Conservation (phyloP, 116 monocot species). For the Papilionanthe hybrid region DNA sequence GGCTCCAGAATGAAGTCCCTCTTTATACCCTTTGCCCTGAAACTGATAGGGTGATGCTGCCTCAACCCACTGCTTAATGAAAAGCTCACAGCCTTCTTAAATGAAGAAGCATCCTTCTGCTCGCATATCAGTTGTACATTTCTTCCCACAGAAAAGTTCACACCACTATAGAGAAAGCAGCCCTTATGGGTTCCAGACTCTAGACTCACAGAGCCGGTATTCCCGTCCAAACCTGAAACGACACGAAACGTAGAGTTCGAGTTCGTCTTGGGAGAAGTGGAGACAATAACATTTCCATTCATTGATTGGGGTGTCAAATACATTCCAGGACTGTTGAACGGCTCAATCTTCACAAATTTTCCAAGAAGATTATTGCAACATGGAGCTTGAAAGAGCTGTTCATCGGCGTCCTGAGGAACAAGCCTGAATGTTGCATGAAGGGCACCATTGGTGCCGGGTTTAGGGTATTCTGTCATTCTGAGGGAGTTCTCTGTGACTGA, state of each 20-base stretch:
- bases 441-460: conserved; percentile 49
- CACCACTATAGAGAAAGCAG: conserved; percentile 46
- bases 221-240: conserved; percentile 50
- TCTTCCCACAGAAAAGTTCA: conserved; percentile 8
- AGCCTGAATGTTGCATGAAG: conserved; percentile 77
- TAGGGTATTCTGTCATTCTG: conserved; percentile 42
- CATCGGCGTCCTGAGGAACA: conserved; percentile 13
- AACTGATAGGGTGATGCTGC: conserved; percentile 68
- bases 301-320: conserved; percentile 20
- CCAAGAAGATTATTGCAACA: conserved; percentile 3
- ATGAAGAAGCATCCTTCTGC: conserved; percentile 2
- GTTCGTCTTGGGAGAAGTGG: background rate
- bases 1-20: conserved; percentile 82
- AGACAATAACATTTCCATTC: conserved; percentile 11
- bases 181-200: conserved; percentile 37
- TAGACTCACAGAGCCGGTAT: conserved; percentile 34
- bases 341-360: conserved; percentile 23
- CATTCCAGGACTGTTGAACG: conserved; percentile 41
- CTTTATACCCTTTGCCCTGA: conserved; percentile 46
- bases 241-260: conserved; percentile 32
- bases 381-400: background rate
- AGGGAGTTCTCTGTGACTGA: conserved; percentile 49
- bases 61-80: conserved; percentile 18
- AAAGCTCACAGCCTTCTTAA: conserved; percentile 44
- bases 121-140: conserved; percentile 29